A percentile compares a stretch with the other conserved stretches of the same genome.
These are phyloP conservation scores for Phylloporus arenicola DNA, from an alignment of 768 basidiomycete species.

Conservation along the genomic window DNA sequence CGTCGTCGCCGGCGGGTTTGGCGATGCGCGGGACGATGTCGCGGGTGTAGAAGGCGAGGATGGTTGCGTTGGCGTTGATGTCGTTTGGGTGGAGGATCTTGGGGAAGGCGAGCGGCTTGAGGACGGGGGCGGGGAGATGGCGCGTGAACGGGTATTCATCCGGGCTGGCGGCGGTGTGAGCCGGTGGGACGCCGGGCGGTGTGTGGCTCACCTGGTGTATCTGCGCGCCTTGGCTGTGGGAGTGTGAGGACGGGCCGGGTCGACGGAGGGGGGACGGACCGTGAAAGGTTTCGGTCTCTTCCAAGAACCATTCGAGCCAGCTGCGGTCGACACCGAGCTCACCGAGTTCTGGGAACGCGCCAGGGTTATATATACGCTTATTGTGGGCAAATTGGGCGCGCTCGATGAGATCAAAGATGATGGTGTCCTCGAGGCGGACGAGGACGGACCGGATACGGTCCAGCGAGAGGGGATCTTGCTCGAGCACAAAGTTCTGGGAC, in stretches of 20 bases:
- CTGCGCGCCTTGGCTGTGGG: constrained; percentile 82
- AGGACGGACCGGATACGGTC: constrained; percentile 85
- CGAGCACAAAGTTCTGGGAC: constrained; percentile 62
- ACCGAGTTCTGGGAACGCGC: constrained; percentile 72
- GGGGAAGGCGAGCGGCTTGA: constrained; percentile 70
- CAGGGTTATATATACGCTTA: constrained; percentile 77
- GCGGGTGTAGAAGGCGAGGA: constrained; percentile 84
- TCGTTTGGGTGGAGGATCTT: constrained; percentile 71
- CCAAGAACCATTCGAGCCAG: constrained; percentile 98
- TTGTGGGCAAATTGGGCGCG: constrained; percentile 96
- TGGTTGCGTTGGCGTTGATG: constrained; percentile 83
- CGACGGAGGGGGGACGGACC: constrained; percentile 45
- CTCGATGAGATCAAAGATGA: constrained; percentile 97
- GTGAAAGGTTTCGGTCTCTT: constrained; percentile 92
- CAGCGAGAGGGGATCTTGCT: constrained; percentile 75
- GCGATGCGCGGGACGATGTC: constrained; percentile 90
- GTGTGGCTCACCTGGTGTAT: constrained; percentile 70
- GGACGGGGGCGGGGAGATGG: constrained; percentile 75
- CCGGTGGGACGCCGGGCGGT: background rate
- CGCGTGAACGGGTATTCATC: constrained; percentile 96
- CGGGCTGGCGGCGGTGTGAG: constrained; percentile 49
- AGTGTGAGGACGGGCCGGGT: background rate
- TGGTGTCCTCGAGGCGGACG: constrained; percentile 92
- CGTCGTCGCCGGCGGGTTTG: constrained; percentile 67
- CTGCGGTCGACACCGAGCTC: constrained; percentile 73